These are phyloP conservation scores for Ustanciosporium gigantosporum DNA, from an alignment of 1,284 basidiomycete genomes.

Conservation along the genomic window DNA sequence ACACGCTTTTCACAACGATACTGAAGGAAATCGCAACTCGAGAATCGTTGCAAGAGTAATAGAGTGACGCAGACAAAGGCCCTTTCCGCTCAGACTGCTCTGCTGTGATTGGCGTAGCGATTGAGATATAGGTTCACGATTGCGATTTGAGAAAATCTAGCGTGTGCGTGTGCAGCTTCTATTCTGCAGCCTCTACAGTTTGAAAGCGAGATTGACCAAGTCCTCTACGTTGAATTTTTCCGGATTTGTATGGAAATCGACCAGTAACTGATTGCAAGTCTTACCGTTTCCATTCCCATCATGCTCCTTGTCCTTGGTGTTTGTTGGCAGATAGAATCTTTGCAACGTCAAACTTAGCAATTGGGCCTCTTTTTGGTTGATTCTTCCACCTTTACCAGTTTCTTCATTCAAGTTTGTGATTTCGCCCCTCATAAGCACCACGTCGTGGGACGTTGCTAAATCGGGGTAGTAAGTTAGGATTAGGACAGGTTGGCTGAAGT, in stretches of 20 bases:
- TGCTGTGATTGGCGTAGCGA: too few species aligned
- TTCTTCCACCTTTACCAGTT: slow-evolving; percentile 65
- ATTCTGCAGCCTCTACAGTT: too few species aligned
- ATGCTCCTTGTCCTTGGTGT: background rate
- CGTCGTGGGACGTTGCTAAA: slow-evolving; percentile 74
- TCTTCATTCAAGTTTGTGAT: slow-evolving; percentile 69
- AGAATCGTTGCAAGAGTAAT: too few species aligned
- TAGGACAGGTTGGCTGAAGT: slow-evolving; percentile 88
- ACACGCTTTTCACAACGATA: too few species aligned
- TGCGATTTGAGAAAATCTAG: too few species aligned
- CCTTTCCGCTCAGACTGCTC: too few species aligned
- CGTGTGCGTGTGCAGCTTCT: too few species aligned
- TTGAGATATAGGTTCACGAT: too few species aligned
- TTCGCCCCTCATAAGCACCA: slow-evolving; percentile 89
- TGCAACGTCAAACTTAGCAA: slow-evolving; percentile 52
- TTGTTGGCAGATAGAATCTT: slow-evolving; percentile 51
- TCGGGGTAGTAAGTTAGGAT: slow-evolving; percentile 92
- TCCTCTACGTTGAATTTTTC: slow-evolving; percentile 45
- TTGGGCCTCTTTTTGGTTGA: slow-evolving; percentile 53
- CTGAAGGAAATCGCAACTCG: too few species aligned
- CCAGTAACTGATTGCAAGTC: slow-evolving; percentile 40
- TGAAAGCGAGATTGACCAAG: slow-evolving; percentile 44
- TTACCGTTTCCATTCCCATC: slow-evolving; percentile 16
- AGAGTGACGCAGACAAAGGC: too few species aligned
- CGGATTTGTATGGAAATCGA: slow-evolving; percentile 47